These are phyloP conservation scores for Coemansia sp. DNA, from an alignment of 192 early-diverging fungal species.

Conservation along the genomic window DNA sequence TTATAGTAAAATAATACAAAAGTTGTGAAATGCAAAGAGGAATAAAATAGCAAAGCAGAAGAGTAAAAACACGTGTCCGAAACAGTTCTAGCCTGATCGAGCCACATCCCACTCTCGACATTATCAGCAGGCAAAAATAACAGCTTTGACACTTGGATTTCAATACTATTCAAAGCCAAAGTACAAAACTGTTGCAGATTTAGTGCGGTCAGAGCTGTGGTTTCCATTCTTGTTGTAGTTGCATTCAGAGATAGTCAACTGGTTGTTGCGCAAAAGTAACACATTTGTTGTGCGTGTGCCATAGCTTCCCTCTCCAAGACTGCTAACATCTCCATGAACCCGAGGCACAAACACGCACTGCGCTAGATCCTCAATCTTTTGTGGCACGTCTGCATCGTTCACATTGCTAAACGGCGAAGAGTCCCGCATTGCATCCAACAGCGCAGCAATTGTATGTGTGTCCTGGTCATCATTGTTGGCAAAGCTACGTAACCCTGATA, in stretches of 20 bases:
- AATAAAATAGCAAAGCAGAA: background rate
- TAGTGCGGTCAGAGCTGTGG: background rate
- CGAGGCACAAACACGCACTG: conserved; percentile 40
- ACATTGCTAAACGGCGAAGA: conserved; percentile 4
- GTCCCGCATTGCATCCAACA: conserved; percentile 26
- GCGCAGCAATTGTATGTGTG: background rate
- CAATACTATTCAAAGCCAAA: background rate
- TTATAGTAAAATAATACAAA: background rate
- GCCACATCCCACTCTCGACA: too few species aligned
- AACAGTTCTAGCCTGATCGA: too few species aligned
- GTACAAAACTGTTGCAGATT: background rate
- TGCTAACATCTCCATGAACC: background rate
- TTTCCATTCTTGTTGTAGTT: conserved; percentile 1
- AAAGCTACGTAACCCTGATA: background rate
- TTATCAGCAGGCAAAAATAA: too few species aligned
- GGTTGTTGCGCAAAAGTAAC: conserved; percentile 19
- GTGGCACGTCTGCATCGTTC: background rate
- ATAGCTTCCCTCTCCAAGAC: conserved; percentile 6
- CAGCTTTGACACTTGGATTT: too few species aligned
- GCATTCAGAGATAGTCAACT: conserved; percentile 26
- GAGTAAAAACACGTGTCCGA: background rate
- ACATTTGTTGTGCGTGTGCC: conserved; percentile 46
- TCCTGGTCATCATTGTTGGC: conserved; percentile 7
- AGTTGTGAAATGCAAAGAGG: background rate
- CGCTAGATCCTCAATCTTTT: conserved; percentile 23